phyloP scores from a whole-genome alignment of 805 yeast genomes.

The Yamadazyma kitorensis region DNA sequence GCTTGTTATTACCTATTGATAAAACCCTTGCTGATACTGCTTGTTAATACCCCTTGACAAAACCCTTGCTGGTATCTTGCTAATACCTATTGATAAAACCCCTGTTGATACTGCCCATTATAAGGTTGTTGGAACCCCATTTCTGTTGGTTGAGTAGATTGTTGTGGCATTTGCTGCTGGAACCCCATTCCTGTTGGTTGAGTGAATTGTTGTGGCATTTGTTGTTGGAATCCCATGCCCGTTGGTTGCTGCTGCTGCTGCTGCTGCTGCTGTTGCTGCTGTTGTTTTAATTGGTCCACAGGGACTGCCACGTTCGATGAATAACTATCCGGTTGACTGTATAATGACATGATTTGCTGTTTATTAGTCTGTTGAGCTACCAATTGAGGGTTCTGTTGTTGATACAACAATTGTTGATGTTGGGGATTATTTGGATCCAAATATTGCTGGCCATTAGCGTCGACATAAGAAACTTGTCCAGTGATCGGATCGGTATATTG shows the following conservation, averaged over 20 bases:
- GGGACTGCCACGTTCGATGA: constrained; percentile 27
- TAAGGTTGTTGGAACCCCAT: constrained; percentile 16
- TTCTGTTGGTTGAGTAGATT: constrained; percentile 17
- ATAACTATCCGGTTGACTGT: constrained; percentile 34
- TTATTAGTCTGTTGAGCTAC: constrained; percentile 37
- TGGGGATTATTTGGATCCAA: constrained; percentile 47
- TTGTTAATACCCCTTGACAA: too few relatives aligned
- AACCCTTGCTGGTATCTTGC: too few relatives aligned
- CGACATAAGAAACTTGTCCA: constrained; percentile 65
- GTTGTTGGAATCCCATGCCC: constrained; percentile 13
- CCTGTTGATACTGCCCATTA: constrained; percentile 4
- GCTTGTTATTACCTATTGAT: constrained; percentile 6
- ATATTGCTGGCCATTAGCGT: constrained; percentile 65
- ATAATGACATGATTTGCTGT: constrained; percentile 39
- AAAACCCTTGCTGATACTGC: constrained; percentile 1
- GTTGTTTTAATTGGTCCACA: constrained; percentile 10
- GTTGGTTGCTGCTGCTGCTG: constrained; percentile 16
- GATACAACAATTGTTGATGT: constrained; percentile 37
- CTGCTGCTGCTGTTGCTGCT: constrained; percentile 9
- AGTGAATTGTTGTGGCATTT: constrained; percentile 8
- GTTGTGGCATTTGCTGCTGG: constrained; percentile 7
- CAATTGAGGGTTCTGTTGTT: constrained; percentile 32
- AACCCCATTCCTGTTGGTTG: constrained; percentile 6
- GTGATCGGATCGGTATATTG: constrained; percentile 73
- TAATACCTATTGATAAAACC: constrained; percentile 5